Conservation (phyloP, 2,329 filamentous ascomycete species). For the Paramyrothecium roridum region DNA sequence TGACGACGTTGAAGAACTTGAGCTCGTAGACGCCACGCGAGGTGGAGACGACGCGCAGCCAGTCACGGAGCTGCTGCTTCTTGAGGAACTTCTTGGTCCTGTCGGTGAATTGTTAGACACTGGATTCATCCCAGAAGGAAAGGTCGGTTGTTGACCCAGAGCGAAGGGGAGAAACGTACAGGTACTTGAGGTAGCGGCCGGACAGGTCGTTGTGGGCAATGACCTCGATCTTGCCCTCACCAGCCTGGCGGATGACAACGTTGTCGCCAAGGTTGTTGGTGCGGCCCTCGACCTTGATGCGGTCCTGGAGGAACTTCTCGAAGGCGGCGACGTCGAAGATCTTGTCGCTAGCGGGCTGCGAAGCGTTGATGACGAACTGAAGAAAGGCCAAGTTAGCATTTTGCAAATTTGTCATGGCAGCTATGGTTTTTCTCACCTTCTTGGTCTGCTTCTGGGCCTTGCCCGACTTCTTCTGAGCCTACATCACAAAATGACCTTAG, state of each 20-base stretch:
- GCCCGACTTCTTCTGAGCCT: constrained; percentile 61
- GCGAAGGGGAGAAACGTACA: constrained; percentile 58
- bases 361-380: constrained; percentile 99
- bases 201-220: constrained; percentile 97
- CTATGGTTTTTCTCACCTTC: constrained; percentile 58
- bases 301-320: constrained; percentile 99
- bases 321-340: constrained; percentile 99
- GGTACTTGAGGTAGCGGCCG: constrained; percentile 99
- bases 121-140: too few species aligned
- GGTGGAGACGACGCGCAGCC: constrained; percentile 98
- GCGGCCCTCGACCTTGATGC: constrained; percentile 99
- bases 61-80: constrained; percentile 99
- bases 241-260: constrained; percentile 84
- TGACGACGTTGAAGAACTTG: constrained; percentile 99
- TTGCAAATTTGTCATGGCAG: background rate
- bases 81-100: constrained; percentile 99
- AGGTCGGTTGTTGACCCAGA: background rate
- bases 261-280: constrained; percentile 96
- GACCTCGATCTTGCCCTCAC: constrained; percentile 97
- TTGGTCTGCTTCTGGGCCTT: constrained; percentile 80
- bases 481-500: constrained; percentile 61
- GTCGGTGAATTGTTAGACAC: background rate
- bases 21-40: constrained; percentile 98
- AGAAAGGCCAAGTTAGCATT: constrained; percentile 9
- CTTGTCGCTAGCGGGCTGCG: constrained; percentile 97